Conservation (phyloP, 495 filamentous ascomycete species). For the Daldinia grandis region DNA sequence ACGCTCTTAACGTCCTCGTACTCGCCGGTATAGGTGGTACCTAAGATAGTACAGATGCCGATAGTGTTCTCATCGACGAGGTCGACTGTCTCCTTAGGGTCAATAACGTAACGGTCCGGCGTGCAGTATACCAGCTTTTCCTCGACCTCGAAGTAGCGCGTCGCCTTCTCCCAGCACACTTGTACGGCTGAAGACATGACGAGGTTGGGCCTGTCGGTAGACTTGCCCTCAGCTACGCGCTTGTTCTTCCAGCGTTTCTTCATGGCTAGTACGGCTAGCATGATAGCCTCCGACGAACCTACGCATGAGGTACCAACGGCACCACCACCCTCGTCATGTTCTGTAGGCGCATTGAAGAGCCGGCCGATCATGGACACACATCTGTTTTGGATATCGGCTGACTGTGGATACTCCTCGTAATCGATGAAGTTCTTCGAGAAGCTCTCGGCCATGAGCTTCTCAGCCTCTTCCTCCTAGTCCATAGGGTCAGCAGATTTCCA, state of each 20-base stretch:
- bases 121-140: constrained; percentile 90
- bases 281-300: constrained; percentile 88
- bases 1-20: constrained; percentile 92
- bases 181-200: constrained; percentile 93
- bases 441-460: constrained; percentile 88
- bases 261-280: constrained; percentile 90
- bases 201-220: constrained; percentile 80
- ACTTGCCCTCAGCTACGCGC: constrained; percentile 79
- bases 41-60: constrained; percentile 88
- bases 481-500: constrained; percentile 4
- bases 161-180: constrained; percentile 96
- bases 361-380: constrained; percentile 95
- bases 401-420: constrained; percentile 91
- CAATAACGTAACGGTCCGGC: constrained; percentile 81
- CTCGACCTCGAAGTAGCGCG: constrained; percentile 93
- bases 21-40: constrained; percentile 94
- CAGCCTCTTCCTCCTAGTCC: constrained; percentile 82
- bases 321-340: constrained; percentile 54
- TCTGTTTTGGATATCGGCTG: constrained; percentile 89
- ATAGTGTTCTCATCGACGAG: constrained; percentile 96
- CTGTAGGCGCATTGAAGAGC: constrained; percentile 75
- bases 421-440: constrained; percentile 95
- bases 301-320: constrained; percentile 87
- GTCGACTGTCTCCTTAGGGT: constrained; percentile 80
- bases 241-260: constrained; percentile 94